Base-by-base conservation (phyloP, 2,329 filamentous ascomycete species). In the Dactylonectria estremocensis region DNA sequence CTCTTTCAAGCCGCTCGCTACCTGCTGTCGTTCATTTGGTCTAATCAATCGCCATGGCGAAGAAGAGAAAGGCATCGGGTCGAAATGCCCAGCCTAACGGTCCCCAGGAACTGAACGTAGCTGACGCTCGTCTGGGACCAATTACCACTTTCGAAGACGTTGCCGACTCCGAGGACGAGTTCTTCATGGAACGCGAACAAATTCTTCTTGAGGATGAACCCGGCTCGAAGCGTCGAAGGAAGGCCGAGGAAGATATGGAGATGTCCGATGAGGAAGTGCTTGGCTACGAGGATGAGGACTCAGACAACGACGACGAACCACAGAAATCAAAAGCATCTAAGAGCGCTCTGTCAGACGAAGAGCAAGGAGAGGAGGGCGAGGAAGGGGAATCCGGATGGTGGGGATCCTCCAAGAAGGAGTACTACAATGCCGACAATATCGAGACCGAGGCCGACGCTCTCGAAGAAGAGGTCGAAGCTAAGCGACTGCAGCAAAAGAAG, bases 151-250 rank as follows among this genome's bases (percentile, higher is more conserved):
- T 88, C 80, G 91, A 95, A 80, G 94, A 97, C 81, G 92, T 99
- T 74, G 94, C 95, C 72, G 92, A 98, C 79, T 97, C 95, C 1
- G 94, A 97, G 80, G 96, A 99, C 80, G 94, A 97, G 79, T 97
- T 97, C 80, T 94, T 95, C 76, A 86, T 95, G 67, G 92, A 95
- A 71, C 90, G 93, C 71, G 96, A 99, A 81, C 92, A 93, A 77
- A 91, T 99, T 69, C 82, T 95, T 76, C 87, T 99, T 43, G 94
- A 97, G 33, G 94, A 97, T 72, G 92, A 88, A 37, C 93, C 92
- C 14, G 88, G 90, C 45, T 90, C 91, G 33, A 98, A 98, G 84
- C 90, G 93, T 71, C 87, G 91, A 76, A 90, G 92, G 75, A 92
- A 90, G 74, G 86, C 90, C 64, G 92, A 95, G 77, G 89, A 96